Evolutionary conservation across 2,329 filamentous ascomycete genomes (phyloP), one percentile per base, ranked within the genome.

Genomic region (Arthroderma sp.): DNA sequence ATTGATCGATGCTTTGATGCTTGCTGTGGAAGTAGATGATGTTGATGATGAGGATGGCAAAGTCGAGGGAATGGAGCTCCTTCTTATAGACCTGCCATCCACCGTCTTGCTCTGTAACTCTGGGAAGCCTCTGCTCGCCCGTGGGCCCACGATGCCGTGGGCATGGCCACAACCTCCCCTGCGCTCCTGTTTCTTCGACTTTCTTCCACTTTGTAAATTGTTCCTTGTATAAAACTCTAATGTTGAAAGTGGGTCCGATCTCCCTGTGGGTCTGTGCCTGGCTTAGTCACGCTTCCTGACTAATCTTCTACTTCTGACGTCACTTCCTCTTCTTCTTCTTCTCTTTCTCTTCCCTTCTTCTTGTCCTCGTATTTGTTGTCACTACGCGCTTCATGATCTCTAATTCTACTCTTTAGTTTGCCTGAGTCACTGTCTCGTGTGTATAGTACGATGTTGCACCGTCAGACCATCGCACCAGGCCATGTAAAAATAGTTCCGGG

Each of bases 31-130:
- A 44, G 38, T 44, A 28, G 37, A 31, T 43, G 54, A 44, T 54
- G 52, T 7, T 54, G 39, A 38, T 38, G 51, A 54, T 21, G 17
- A 28, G 15, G 19, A 38, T 13, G 51, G n/a, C 13, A 13, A 23
- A n/a, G 39, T 17, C 19, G 37, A 41, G 28, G 54, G 39, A 21
- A 21, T 19, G 5, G 19, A 44, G 54, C 37, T 35, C 54, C 54
- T 55, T 55, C 28, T 43, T 55, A 55, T 55, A 55, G 54, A 33
- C 38, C 28, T 54, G n/a, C 51, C n/a, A n/a, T 21, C 33, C 51
- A 37, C 5, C 21, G n/a, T n/a, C 51, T 52, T 33, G 15, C 41
- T 35, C 49, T 4, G n/a, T 21, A 28, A 7, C 25, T 52, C 4
- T n/a, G 23, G 31, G 25, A 37, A 54, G 31, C n/a, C 15, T 54